Base-by-base conservation (phyloP, 177 flowering plant genomes). In the Telopea speciosissima region DNA sequence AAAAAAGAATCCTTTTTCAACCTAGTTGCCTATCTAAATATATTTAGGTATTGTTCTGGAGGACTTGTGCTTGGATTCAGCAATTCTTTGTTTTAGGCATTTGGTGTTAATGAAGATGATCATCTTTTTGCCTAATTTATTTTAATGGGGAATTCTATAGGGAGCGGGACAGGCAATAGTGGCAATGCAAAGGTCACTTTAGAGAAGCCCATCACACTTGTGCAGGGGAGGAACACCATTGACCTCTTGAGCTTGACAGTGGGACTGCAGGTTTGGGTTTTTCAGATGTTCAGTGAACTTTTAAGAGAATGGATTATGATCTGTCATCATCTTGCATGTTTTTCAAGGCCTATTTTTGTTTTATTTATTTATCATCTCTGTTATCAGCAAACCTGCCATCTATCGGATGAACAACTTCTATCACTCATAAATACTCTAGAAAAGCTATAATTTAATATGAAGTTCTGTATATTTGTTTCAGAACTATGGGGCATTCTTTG, bases 401-500 rank as follows among this genome's bases (percentile, higher is more conserved):
- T 52, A 19, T 49, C 58, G 21, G 36, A 28, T 23, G 71, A 8
- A 36, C 65, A 36, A 23, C 10, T 12, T 69, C 63, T 16, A 62
- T 23, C 72, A 19, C 56, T 17, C 22, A 21, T 22, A 68, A 19
- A 26, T 68, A 24, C 64, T 36, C 62, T 13, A n/a, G 23, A 13
- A 45, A 58, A 31, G n/a, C n/a, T 68, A 22, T 58, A 31, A 12
- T 14, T 33, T 62, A 42, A 42, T 42, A 22, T 14, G 9, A 23
- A 11, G 26, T 60, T 24, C 23, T 12, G 44, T 42, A 22, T 44
- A 24, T 58, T 65, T 61, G 68, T 61, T 72, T 40, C 84, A 96
- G 99, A 96, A 96, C 74, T 96, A 91, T 81, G 99, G 99, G 72
- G 95, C 95, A 60, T 89, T 84, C 74, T 96, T 77, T 75, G 99